Evolutionary conservation across 805 yeast genomes (phyloP).

Genomic region (Maudiozyma saulgeensis): DNA sequence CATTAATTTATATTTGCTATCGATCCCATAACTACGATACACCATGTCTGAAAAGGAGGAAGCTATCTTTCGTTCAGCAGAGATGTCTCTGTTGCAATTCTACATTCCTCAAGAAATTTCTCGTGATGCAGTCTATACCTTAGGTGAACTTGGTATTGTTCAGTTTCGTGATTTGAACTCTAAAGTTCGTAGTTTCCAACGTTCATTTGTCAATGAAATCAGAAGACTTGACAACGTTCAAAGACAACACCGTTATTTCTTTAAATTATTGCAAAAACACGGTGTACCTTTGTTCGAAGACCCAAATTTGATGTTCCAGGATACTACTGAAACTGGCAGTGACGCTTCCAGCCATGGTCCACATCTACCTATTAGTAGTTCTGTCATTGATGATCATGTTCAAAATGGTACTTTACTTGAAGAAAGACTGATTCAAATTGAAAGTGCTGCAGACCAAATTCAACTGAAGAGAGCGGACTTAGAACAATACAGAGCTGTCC

Average conservation of each 20-base stretch:
- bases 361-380: conserved; percentile 35
- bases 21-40: background rate
- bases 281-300: conserved; percentile 30
- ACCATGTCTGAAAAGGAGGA: conserved; percentile 19
- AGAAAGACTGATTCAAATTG: conserved; percentile 61
- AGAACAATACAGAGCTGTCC: conserved; percentile 50
- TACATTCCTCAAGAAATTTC: conserved; percentile 86
- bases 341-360: background rate
- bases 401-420: conserved; percentile 60
- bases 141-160: conserved; percentile 78
- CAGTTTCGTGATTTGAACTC: conserved; percentile 86
- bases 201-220: conserved; percentile 82
- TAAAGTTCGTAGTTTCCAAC: conserved; percentile 74
- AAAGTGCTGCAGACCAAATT: conserved; percentile 57
- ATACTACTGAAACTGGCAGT: background rate
- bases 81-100: conserved; percentile 87
- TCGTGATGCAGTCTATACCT: conserved; percentile 71
- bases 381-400: conserved; percentile 64
- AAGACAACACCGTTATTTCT: conserved; percentile 62
- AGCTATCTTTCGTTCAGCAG: conserved; percentile 70
- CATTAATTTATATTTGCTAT: background rate
- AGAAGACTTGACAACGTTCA: conserved; percentile 78
- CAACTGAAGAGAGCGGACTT: conserved; percentile 45
- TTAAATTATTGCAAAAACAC: conserved; percentile 41
- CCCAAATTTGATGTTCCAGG: conserved; percentile 1